Percentiles rank a stretch among this genome's conserved stretches.
Evolutionary conservation across 176 grass and related monocot genomes (phyloP).

Genomic region (Poa annua): DNA sequence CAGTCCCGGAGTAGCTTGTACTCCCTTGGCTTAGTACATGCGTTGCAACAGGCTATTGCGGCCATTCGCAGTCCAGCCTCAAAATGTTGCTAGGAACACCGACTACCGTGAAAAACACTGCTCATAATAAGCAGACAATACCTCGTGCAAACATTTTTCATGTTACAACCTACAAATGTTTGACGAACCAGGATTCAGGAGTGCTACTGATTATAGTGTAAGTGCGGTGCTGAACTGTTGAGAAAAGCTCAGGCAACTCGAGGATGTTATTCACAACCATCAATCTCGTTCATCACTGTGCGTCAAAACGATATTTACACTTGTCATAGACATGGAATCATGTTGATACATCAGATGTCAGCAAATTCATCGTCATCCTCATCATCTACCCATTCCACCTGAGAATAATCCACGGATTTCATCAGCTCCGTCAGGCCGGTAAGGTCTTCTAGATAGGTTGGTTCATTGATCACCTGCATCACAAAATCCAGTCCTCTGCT

Average conservation of each 20-base stretch:
- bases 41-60: no score
- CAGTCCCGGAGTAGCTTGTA: background rate
- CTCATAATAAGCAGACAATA: background rate
- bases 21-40: no score
- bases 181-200: background rate
- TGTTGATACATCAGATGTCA: constrained; percentile 1
- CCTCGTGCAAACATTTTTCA: background rate
- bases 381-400: constrained; percentile 75
- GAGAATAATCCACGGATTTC: constrained; percentile 54
- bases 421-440: constrained; percentile 88
- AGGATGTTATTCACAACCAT: background rate
- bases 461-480: constrained; percentile 90
- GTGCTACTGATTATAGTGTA: background rate
- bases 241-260: background rate
- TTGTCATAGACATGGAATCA: constrained; percentile 4
- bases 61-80: no score
- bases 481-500: constrained; percentile 82
- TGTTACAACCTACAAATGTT: background rate
- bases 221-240: background rate
- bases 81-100: no score
- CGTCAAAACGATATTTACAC: constrained; percentile 25
- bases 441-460: constrained; percentile 88
- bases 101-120: no score
- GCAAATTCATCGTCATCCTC: constrained; percentile 51
- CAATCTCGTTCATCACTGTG: background rate